A percentile compares a stretch with the other conserved stretches of the same genome.
phyloP scores from a whole-genome alignment of 805 yeast species.

The Alloascoidea africana region DNA sequence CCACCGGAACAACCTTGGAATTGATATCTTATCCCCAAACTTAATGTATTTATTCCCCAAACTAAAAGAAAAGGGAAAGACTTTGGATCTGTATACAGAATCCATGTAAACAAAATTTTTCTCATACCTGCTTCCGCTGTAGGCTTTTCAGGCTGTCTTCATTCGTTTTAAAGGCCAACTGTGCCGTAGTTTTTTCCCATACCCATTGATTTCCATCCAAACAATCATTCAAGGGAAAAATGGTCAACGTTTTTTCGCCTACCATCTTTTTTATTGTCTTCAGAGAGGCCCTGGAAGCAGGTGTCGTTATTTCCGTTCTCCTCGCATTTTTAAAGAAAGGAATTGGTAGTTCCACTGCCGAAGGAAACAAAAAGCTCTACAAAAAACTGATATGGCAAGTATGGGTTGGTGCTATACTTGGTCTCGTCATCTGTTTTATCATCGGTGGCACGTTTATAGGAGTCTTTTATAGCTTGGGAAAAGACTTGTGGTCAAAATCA shows the following conservation, averaged over 20 bases:
- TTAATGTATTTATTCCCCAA: too few species aligned
- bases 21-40: too few species aligned
- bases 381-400: constrained; percentile 44
- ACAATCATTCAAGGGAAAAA: too few species aligned
- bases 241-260: constrained; percentile 35
- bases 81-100: too few species aligned
- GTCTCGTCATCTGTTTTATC: constrained; percentile 51
- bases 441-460: constrained; percentile 75
- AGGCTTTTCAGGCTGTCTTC: too few species aligned
- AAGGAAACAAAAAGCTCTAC: constrained; percentile 21
- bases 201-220: too few species aligned
- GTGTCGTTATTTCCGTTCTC: constrained; percentile 62
- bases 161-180: too few species aligned
- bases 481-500: constrained; percentile 58
- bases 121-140: too few species aligned
- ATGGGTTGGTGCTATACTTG: constrained; percentile 54
- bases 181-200: too few species aligned
- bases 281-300: constrained; percentile 76
- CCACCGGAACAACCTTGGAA: too few species aligned
- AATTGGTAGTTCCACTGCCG: constrained; percentile 29
- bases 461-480: constrained; percentile 52
- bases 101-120: too few species aligned
- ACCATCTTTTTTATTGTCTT: constrained; percentile 66
- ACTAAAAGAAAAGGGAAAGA: too few species aligned
- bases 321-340: constrained; percentile 68